Evolutionary conservation across 805 yeast species (phyloP).

Genomic region (Wickerhamiella shivajii): DNA sequence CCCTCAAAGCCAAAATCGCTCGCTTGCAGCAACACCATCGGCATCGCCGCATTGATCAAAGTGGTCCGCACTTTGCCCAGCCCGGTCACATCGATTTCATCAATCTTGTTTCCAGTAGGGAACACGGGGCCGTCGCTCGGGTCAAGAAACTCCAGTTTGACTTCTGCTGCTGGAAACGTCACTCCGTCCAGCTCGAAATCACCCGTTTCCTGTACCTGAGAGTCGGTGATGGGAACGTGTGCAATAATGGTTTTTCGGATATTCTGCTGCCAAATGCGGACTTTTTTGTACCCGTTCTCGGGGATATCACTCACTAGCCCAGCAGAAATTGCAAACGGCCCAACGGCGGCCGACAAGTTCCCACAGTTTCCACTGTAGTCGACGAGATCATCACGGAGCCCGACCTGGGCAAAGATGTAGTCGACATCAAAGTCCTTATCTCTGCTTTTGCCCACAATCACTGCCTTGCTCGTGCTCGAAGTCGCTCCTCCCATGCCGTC

Average conservation of each 20-base stretch:
- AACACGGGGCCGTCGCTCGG: slow-evolving; percentile 10
- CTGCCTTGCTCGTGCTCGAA: slow-evolving; percentile 10
- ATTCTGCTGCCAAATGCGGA: slow-evolving; percentile 6
- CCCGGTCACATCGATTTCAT: slow-evolving; percentile 1
- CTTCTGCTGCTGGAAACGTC: slow-evolving; percentile 7
- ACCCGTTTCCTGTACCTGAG: slow-evolving; percentile 1
- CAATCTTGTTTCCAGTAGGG: slow-evolving; percentile 9
- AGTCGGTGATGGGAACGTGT: slow-evolving; percentile 5
- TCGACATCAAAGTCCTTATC: slow-evolving; percentile 6
- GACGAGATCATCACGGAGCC: slow-evolving; percentile 7
- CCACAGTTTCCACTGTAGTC: slow-evolving; percentile 12
- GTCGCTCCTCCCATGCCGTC: slow-evolving; percentile 12
- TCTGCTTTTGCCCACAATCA: slow-evolving; percentile 4
- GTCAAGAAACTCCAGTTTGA: slow-evolving; percentile 8
- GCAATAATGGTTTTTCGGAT: slow-evolving; percentile 7
- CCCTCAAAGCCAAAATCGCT: slow-evolving; percentile 2
- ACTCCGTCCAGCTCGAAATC: slow-evolving; percentile 5
- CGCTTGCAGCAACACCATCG: slow-evolving; percentile 4
- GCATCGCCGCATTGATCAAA: slow-evolving; percentile 6
- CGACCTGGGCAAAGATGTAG: slow-evolving; percentile 10
- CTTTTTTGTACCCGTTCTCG: slow-evolving; percentile 1
- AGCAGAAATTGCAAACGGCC: slow-evolving; percentile 9
- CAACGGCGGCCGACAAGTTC: slow-evolving; percentile 11
- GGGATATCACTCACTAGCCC: slow-evolving; percentile 3
- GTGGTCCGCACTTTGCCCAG: background rate